Base-by-base conservation (phyloP, 2,329 filamentous ascomycete genomes). In the Microcera coccophila region DNA sequence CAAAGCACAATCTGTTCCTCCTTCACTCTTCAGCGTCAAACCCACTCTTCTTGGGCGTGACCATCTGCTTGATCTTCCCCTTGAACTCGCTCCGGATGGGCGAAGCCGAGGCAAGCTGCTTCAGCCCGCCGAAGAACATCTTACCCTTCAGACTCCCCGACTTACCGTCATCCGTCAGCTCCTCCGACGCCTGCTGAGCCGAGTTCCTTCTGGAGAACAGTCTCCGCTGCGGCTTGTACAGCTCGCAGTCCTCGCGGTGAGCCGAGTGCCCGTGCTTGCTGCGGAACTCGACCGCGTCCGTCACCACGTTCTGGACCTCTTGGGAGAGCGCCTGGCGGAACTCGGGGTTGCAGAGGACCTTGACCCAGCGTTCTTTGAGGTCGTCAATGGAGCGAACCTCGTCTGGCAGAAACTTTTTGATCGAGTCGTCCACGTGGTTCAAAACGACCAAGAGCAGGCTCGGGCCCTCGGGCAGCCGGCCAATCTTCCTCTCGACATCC, bases 201-300 rank as follows among this genome's bases (percentile, higher is more conserved):
- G n/a, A n/a, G n/a, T n/a, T n/a, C n/a, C n/a, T n/a, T n/a, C n/a
- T n/a, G n/a, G n/a, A n/a, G n/a, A n/a, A n/a, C n/a, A n/a, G n/a
- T n/a, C n/a, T n/a, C n/a, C n/a, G n/a, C n/a, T n/a, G n/a, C n/a
- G n/a, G n/a, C n/a, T n/a, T n/a, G n/a, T n/a, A n/a, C n/a, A n/a
- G n/a, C 20, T 49, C 45, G 3, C 48, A 54, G 2, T 21, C 39
- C n/a, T 42, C 35, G 1, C 44, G 38, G n/a, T 54, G 51, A 2
- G 16, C 4, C 8, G 14, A 26, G 9, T 33, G 36, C 1, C 34
- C 32, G 19, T 52, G 17, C 19, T 35, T 43, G 15, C 47, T 42
- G 2, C 17, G 26, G n/a, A 44, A 49, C 4, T 14, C 18, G 8
- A 32, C 1, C 5, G 42, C 44, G 2, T 49, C 49, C 1, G 2